These are phyloP conservation scores for Rhodotorula diobovata DNA, from an alignment of 768 basidiomycete species.

Conservation along the genomic window DNA sequence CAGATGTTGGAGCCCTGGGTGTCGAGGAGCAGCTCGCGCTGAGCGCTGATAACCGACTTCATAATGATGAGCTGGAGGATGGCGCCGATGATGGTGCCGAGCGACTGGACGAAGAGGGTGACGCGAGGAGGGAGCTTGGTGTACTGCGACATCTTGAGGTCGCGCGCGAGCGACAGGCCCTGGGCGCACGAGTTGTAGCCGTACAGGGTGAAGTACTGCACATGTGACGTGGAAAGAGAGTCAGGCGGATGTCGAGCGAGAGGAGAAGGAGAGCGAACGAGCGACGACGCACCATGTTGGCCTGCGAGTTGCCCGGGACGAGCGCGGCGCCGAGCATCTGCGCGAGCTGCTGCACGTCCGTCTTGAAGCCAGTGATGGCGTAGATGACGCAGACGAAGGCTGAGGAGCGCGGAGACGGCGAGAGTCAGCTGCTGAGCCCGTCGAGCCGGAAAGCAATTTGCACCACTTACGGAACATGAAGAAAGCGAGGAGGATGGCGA, in stretches of 20 bases:
- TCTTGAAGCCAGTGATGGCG: constrained; percentile 55
- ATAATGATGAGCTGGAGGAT: constrained; percentile 54
- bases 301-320: constrained; percentile 62
- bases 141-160: constrained; percentile 58
- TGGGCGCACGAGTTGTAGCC: constrained; percentile 54
- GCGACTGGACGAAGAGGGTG: constrained; percentile 59
- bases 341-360: constrained; percentile 50
- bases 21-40: constrained; percentile 55
- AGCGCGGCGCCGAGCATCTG: constrained; percentile 55
- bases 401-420: neutral
- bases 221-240: neutral
- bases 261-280: constrained; percentile 33
- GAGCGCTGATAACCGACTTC: constrained; percentile 58
- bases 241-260: neutral
- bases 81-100: constrained; percentile 57
- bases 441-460: neutral
- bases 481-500: constrained; percentile 55
- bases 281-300: constrained; percentile 54
- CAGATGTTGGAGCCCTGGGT: constrained; percentile 63
- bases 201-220: constrained; percentile 45
- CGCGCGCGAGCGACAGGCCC: constrained; percentile 55
- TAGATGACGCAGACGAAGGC: constrained; percentile 16
- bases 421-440: neutral
- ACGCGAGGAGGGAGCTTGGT: constrained; percentile 62
- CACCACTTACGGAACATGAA: constrained; percentile 51